A percentile compares a stretch with the other conserved stretches of the same genome.
Evolutionary conservation across 768 basidiomycete genomes (phyloP).

Genomic region (Panellus pusillus): DNA sequence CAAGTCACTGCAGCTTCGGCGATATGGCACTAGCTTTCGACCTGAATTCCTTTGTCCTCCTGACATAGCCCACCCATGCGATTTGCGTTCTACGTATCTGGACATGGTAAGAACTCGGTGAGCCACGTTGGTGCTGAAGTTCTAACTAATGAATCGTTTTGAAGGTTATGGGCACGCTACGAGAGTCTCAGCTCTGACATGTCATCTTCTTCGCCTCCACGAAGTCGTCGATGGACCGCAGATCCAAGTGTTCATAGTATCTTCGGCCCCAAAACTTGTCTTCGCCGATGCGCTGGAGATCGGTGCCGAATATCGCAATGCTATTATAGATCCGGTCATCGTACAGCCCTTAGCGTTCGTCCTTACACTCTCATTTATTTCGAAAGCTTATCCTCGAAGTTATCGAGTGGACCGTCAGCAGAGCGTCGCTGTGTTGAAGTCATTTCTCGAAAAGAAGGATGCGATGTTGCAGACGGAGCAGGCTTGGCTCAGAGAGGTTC

Average conservation of each 20-base stretch:
- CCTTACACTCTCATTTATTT: neutral
- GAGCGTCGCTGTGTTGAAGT: slow-evolving; percentile 61
- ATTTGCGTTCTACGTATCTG: slow-evolving; percentile 76
- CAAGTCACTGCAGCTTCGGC: too few relatives aligned
- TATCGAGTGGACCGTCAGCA: slow-evolving; percentile 73
- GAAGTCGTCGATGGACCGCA: slow-evolving; percentile 42
- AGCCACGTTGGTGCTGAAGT: neutral
- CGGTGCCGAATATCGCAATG: slow-evolving; percentile 68
- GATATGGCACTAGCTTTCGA: neutral
- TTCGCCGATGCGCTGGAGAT: slow-evolving; percentile 62
- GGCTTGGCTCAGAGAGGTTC: slow-evolving; percentile 53
- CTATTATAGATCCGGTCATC: slow-evolving; percentile 77
- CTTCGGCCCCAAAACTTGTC: slow-evolving; percentile 72
- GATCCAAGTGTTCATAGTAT: slow-evolving; percentile 55
- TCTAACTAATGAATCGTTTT: neutral
- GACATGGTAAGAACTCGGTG: slow-evolving; percentile 53
- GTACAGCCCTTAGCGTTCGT: slow-evolving; percentile 78
- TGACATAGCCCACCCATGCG: slow-evolving; percentile 8
- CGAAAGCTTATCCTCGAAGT: slow-evolving; percentile 32
- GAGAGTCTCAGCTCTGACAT: slow-evolving; percentile 72
- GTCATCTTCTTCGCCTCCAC: slow-evolving; percentile 57
- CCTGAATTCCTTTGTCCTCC: neutral
- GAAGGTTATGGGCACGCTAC: slow-evolving; percentile 84
- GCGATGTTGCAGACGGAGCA: slow-evolving; percentile 53
- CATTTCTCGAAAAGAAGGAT: slow-evolving; percentile 59